Conservation (phyloP, 805 yeast species). For the Kodamaea laetipori region DNA sequence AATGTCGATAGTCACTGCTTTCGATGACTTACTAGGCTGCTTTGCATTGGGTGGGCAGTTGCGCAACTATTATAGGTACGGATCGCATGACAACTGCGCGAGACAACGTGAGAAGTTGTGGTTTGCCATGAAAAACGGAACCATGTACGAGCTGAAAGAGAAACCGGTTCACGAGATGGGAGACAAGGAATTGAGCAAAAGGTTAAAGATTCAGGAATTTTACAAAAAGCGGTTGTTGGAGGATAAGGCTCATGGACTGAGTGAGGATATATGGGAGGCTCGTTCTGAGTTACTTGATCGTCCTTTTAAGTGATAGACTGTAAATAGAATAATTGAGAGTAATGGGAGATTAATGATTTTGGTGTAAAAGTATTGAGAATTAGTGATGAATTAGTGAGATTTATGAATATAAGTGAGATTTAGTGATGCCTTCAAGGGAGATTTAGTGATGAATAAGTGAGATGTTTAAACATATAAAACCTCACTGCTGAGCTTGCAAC, state of each 20-base stretch:
- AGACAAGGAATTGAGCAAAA: conserved; percentile 50
- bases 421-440: too few relatives aligned
- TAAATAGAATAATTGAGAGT: conserved; percentile 1
- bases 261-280: conserved; percentile 82
- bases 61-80: conserved; percentile 80
- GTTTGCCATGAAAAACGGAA: conserved; percentile 69
- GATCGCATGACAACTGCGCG: conserved; percentile 71
- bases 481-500: too few relatives aligned
- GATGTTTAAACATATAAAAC: too few relatives aligned
- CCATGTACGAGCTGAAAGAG: conserved; percentile 23
- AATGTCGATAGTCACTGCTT: conserved; percentile 61
- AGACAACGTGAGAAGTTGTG: conserved; percentile 72
- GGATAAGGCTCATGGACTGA: conserved; percentile 65
- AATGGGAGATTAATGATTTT: too few relatives aligned
- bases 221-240: conserved; percentile 64
- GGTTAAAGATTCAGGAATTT: conserved; percentile 62
- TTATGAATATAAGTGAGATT: too few relatives aligned
- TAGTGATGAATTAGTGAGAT: too few relatives aligned
- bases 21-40: conserved; percentile 84
- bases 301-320: conserved; percentile 14
- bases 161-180: conserved; percentile 38
- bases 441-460: too few relatives aligned
- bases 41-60: conserved; percentile 91
- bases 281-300: conserved; percentile 28
- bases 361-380: too few relatives aligned